Conservation (phyloP, 768 basidiomycete species). For the Myochromella boudieri region DNA sequence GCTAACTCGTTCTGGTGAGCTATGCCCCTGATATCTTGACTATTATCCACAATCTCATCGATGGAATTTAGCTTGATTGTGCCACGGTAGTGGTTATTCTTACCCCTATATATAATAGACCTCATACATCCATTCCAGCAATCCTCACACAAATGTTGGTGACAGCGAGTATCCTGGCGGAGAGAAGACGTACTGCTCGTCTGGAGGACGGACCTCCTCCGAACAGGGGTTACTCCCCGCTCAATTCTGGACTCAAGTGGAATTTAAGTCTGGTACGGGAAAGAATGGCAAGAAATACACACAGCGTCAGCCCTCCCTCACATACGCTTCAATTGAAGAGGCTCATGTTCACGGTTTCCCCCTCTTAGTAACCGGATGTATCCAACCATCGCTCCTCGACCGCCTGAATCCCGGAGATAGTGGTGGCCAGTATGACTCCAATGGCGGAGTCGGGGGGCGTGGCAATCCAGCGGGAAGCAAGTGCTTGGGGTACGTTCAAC, state of each 20-base stretch:
- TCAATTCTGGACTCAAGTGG: slow-evolving; percentile 52
- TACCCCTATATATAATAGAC: neutral
- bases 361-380: slow-evolving; percentile 64
- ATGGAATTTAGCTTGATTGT: slow-evolving; percentile 48
- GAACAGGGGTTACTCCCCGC: slow-evolving; percentile 45
- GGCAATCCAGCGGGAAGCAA: slow-evolving; percentile 54
- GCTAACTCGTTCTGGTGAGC: slow-evolving; percentile 44
- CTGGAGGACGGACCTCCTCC: slow-evolving; percentile 36
- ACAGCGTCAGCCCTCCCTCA: slow-evolving; percentile 35
- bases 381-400: slow-evolving; percentile 39
- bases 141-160: slow-evolving; percentile 53
- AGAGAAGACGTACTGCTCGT: slow-evolving; percentile 53
- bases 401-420: slow-evolving; percentile 46
- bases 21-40: neutral
- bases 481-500: slow-evolving; percentile 48
- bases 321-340: neutral
- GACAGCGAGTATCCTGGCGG: slow-evolving; percentile 54
- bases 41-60: neutral
- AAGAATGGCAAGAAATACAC: slow-evolving; percentile 39
- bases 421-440: slow-evolving; percentile 62
- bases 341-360: no score
- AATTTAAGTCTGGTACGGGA: slow-evolving; percentile 41
- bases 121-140: slow-evolving; percentile 22
- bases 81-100: slow-evolving; percentile 33
- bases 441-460: slow-evolving; percentile 46